Evolutionary conservation across 176 grass and related monocot species (phyloP).

Genomic region (Cenchrus fungigraminus): DNA sequence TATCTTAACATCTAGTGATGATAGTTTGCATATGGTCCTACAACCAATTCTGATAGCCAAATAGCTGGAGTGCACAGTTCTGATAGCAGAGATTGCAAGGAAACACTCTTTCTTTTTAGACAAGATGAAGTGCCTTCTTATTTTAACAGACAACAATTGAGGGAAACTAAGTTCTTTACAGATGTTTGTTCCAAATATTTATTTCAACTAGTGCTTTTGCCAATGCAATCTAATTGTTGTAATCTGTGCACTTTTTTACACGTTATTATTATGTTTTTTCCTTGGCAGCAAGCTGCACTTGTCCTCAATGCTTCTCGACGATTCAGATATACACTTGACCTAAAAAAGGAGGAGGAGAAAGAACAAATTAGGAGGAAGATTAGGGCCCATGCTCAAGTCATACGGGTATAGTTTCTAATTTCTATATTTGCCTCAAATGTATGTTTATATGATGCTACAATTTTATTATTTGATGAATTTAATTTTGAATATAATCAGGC

Average conservation of each 20-base stretch:
- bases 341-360: constrained; percentile 90
- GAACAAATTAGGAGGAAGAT: constrained; percentile 87
- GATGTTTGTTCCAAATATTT: constrained; percentile 11
- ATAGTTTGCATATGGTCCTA: background rate
- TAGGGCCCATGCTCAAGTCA: constrained; percentile 96
- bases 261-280: constrained; percentile 31
- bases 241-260: constrained; percentile 33
- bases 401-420: constrained; percentile 66
- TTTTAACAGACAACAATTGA: background rate
- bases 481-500: constrained; percentile 64
- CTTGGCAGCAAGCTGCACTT: constrained; percentile 84
- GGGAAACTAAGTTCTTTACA: constrained; percentile 13
- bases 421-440: constrained; percentile 26
- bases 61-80: background rate
- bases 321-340: constrained; percentile 96
- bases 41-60: background rate
- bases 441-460: background rate
- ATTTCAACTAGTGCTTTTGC: constrained; percentile 12
- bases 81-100: background rate
- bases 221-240: constrained; percentile 25
- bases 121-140: background rate
- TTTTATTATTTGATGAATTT: constrained; percentile 35
- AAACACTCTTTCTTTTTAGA: background rate
- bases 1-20: background rate
- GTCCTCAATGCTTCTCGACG: constrained; percentile 93